Percentiles rank a stretch among this genome's conserved stretches.
These are phyloP conservation scores for Clarireedia homoeocarpa DNA, from an alignment of 2,329 filamentous ascomycete genomes.

Conservation along the genomic window DNA sequence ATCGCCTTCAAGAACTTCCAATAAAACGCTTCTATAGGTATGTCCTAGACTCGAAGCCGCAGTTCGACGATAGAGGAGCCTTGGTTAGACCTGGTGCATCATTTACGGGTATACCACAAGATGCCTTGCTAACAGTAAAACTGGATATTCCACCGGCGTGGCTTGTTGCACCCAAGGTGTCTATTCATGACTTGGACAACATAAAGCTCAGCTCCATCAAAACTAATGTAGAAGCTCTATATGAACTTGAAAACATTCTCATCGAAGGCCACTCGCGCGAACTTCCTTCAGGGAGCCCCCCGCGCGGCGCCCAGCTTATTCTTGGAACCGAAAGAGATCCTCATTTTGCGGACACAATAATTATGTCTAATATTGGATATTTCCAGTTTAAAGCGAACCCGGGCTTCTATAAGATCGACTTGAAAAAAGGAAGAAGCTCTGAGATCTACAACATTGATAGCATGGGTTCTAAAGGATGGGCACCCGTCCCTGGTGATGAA, in stretches of 20 bases:
- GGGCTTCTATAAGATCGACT: conserved; percentile 78
- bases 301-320: conserved; percentile 80
- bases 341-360: conserved; percentile 83
- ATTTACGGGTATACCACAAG: conserved; percentile 76
- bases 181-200: conserved; percentile 87
- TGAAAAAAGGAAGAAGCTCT: conserved; percentile 81
- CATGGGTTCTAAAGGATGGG: conserved; percentile 70
- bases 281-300: conserved; percentile 56
- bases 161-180: conserved; percentile 89
- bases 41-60: conserved; percentile 71
- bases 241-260: conserved; percentile 86
- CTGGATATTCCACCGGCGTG: conserved; percentile 93
- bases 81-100: conserved; percentile 52
- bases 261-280: conserved; percentile 95
- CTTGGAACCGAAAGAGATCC: conserved; percentile 74
- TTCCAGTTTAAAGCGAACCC: conserved; percentile 99
- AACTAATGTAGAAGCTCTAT: conserved; percentile 72
- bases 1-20: conserved; percentile 74
- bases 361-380: conserved; percentile 97
- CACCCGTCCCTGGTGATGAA: conserved; percentile 65
- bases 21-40: conserved; percentile 95
- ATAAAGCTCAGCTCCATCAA: conserved; percentile 83
- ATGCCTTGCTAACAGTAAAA: conserved; percentile 79
- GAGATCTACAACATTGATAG: conserved; percentile 87
- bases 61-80: conserved; percentile 61